phyloP scores from a whole-genome alignment of 140 eudicot genomes.

The Flaveria floridana region DNA sequence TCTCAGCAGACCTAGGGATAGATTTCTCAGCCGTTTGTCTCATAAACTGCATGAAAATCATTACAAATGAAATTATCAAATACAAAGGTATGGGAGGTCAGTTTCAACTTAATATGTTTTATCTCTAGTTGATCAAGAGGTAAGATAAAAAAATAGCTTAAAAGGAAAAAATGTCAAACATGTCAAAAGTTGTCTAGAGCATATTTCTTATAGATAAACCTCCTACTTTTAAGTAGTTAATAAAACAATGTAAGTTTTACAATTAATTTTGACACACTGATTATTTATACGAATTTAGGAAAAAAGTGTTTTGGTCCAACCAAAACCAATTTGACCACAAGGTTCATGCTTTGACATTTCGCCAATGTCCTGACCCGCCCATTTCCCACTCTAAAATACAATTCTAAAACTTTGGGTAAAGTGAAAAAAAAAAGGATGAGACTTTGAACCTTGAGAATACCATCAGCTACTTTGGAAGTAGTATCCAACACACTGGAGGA shows the following conservation, averaged over 20 bases:
- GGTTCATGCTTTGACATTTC: neutral
- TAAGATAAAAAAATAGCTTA: neutral
- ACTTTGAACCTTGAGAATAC: slow-evolving; percentile 64
- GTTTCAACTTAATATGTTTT: neutral
- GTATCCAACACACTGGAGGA: slow-evolving; percentile 45
- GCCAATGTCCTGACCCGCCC: neutral
- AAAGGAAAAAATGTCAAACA: neutral
- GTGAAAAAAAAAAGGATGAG: slow-evolving; percentile 17
- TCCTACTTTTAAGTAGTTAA: neutral
- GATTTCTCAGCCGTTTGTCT: slow-evolving; percentile 64
- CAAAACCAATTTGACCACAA: neutral
- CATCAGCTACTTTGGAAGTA: slow-evolving; percentile 66
- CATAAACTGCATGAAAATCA: slow-evolving; percentile 52
- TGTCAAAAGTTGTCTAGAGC: neutral
- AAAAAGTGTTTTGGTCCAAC: neutral
- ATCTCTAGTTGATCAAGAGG: neutral
- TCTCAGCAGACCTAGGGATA: slow-evolving; percentile 87
- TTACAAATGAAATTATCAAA: slow-evolving; percentile 9
- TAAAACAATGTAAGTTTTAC: neutral
- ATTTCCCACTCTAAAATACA: neutral
- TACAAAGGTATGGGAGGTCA: neutral
- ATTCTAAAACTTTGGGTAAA: neutral
- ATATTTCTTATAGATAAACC: neutral
- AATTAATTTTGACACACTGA: neutral
- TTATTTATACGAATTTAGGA: neutral